These are phyloP conservation scores for Neophaeococcomyces mojaviensis DNA, from an alignment of 2,329 filamentous ascomycete genomes.

Conservation along the genomic window DNA sequence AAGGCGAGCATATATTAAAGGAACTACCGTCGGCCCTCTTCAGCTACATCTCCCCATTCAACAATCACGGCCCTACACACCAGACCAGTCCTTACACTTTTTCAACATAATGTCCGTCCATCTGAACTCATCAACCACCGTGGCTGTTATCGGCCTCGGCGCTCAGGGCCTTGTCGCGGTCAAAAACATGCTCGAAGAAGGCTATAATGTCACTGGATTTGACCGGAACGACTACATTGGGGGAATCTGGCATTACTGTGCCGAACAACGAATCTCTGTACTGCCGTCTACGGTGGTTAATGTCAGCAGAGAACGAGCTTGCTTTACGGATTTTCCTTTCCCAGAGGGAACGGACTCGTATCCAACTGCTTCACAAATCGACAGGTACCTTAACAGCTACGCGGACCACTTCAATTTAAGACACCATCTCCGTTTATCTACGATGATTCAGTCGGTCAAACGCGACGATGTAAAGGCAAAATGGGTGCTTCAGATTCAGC, in stretches of 20 bases:
- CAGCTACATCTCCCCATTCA: no score
- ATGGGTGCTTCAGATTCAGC: constrained; percentile 14
- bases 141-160: constrained; percentile 8
- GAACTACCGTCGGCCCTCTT: no score
- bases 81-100: no score
- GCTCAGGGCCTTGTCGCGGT: constrained; percentile 34
- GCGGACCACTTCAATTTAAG: constrained; percentile 15
- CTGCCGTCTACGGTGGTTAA: constrained; percentile 13
- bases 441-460: constrained; percentile 10
- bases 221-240: constrained; percentile 37
- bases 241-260: constrained; percentile 39
- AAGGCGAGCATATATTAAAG: no score
- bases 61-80: no score
- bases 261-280: constrained; percentile 20
- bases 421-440: constrained; percentile 11
- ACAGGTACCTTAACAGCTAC: constrained; percentile 17
- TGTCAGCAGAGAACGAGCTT: constrained; percentile 14
- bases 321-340: constrained; percentile 20
- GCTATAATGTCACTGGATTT: constrained; percentile 39
- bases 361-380: constrained; percentile 11
- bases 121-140: not conserved
- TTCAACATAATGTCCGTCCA: no score
- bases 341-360: constrained; percentile 13
- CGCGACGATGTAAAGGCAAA: constrained; percentile 11
- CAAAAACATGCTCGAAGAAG: constrained; percentile 40